phyloP scores from a whole-genome alignment of 2,329 filamentous ascomycete genomes.

The Aspergillus fumigatus region DNA sequence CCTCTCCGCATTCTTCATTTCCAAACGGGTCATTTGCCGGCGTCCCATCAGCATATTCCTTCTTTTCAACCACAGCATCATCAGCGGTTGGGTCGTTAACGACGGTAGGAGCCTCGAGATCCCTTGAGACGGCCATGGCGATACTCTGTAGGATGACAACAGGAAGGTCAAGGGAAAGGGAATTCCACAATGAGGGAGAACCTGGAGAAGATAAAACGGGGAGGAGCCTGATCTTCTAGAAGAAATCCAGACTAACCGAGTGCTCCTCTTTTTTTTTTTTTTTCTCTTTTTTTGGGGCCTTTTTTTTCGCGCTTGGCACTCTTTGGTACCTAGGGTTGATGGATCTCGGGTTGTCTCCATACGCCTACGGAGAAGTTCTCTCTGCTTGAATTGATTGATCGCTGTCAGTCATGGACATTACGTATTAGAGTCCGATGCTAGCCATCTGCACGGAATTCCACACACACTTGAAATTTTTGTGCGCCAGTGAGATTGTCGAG shows the following conservation, averaged over 20 bases:
- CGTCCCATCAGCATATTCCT: neutral
- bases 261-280: neutral
- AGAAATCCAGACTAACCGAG: neutral
- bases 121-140: constrained; percentile 1
- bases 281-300: neutral
- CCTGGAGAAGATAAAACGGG: neutral
- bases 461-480: neutral
- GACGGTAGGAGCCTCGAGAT: constrained; percentile 2
- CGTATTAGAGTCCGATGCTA: neutral
- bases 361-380: neutral
- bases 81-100: constrained; percentile 1
- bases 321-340: neutral
- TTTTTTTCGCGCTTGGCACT: neutral
- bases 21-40: constrained; percentile 32
- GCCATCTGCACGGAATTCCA: neutral
- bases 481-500: neutral
- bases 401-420: neutral
- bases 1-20: constrained; percentile 35
- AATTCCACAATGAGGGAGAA: neutral
- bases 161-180: neutral
- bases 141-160: neutral
- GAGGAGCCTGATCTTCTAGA: neutral
- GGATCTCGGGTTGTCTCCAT: too few species aligned
- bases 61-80: constrained; percentile 7
- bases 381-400: neutral